Conservation (phyloP, 2,329 filamentous ascomycete species). For the Aspergillus neoniger region DNA sequence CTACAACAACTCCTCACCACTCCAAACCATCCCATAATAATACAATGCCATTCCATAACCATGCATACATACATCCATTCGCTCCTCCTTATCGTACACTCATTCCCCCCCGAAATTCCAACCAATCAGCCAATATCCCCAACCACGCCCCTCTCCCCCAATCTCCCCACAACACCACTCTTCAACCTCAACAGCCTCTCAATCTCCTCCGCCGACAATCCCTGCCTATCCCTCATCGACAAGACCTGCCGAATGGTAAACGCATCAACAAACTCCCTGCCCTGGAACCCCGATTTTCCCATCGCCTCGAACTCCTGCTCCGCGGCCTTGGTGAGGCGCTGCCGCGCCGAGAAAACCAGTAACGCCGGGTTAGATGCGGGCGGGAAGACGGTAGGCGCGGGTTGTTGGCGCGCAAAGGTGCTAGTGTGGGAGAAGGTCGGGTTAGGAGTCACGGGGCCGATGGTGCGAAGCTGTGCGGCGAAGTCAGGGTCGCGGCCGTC, state of each 20-base stretch:
- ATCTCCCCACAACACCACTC: constrained; percentile 44
- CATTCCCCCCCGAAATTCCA: neutral
- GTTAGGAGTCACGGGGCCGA: constrained; percentile 61
- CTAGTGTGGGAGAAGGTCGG: constrained; percentile 59
- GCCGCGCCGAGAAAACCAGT: constrained; percentile 54
- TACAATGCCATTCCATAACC: neutral
- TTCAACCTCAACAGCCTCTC: constrained; percentile 49
- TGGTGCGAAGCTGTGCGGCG: constrained; percentile 75
- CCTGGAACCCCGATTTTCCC: constrained; percentile 41
- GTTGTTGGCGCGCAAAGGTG: constrained; percentile 40
- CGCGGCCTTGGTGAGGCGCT: constrained; percentile 53
- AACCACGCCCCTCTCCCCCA: constrained; percentile 41
- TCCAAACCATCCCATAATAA: neutral
- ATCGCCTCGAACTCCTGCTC: constrained; percentile 57
- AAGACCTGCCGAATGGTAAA: constrained; percentile 53
- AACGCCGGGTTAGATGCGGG: constrained; percentile 56
- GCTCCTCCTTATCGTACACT: neutral
- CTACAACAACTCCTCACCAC: neutral
- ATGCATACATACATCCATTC: neutral
- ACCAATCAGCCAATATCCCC: constrained; percentile 17
- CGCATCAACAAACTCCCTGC: constrained; percentile 52
- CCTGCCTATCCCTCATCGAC: constrained; percentile 50
- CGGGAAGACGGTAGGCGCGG: constrained; percentile 38
- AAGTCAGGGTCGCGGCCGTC: constrained; percentile 65
- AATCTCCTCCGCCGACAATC: constrained; percentile 40